A percentile compares a stretch with the other conserved stretches of the same genome.
Evolutionary conservation across 2,329 filamentous ascomycete genomes (phyloP).

Genomic region (Rhynchosporium secalis): DNA sequence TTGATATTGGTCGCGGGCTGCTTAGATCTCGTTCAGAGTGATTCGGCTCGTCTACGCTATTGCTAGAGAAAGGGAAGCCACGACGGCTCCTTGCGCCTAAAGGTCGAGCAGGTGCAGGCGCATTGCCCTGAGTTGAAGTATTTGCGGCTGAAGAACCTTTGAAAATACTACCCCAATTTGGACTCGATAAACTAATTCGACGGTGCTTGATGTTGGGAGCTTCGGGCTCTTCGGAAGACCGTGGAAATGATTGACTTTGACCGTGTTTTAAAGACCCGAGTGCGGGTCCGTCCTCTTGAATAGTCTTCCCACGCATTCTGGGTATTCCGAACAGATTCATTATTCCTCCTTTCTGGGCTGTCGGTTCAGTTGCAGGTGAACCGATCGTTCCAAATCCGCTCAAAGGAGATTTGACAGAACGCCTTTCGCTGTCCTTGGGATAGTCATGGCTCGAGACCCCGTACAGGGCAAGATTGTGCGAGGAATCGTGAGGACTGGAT

Average conservation of each 20-base stretch:
- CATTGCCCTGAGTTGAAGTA: slow-evolving; percentile 36
- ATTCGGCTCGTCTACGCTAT: slow-evolving; percentile 47
- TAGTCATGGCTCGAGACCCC: slow-evolving; percentile 36
- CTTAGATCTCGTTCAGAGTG: slow-evolving; percentile 56
- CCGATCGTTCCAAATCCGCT: slow-evolving; percentile 37
- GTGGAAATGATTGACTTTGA: slow-evolving; percentile 77
- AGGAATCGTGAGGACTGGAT: slow-evolving; percentile 62
- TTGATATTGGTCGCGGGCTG: slow-evolving; percentile 67
- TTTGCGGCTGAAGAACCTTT: slow-evolving; percentile 34
- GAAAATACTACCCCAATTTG: slow-evolving; percentile 52
- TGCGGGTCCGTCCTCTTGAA: slow-evolving; percentile 60
- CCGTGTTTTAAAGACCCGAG: slow-evolving; percentile 68
- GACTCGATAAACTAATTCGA: slow-evolving; percentile 54
- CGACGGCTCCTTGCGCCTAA: slow-evolving; percentile 29
- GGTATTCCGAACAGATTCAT: slow-evolving; percentile 55
- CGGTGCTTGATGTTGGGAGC: slow-evolving; percentile 51
- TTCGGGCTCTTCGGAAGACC: slow-evolving; percentile 57
- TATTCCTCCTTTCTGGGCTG: slow-evolving; percentile 48
- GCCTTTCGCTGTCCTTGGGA: slow-evolving; percentile 32
- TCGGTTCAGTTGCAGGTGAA: slow-evolving; percentile 41
- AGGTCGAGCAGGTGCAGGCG: slow-evolving; percentile 37
- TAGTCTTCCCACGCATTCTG: slow-evolving; percentile 60
- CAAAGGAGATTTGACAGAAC: slow-evolving; percentile 35
- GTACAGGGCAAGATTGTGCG: slow-evolving; percentile 57
- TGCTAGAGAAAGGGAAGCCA: slow-evolving; percentile 49